Percentiles rank a stretch among this genome's conserved stretches.
Evolutionary conservation across 352 stramenopile species (phyloP).

Genomic region (Achlya hypogyna): DNA sequence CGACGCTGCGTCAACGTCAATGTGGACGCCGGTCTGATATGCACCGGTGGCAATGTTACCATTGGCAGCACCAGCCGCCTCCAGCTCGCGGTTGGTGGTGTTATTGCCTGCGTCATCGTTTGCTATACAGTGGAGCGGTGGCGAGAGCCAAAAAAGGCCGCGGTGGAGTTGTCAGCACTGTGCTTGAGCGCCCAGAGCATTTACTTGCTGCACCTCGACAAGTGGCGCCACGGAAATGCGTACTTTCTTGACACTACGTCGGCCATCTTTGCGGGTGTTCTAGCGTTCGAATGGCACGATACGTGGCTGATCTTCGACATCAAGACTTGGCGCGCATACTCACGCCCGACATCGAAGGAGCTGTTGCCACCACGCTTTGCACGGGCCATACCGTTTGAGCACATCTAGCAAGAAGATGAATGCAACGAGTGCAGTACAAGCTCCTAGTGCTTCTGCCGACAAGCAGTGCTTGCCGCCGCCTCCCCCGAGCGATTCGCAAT

Average conservation of each 20-base stretch:
- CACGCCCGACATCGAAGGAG: neutral
- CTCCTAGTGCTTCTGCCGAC: too few species aligned
- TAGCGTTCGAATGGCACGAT: neutral
- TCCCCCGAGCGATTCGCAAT: too few species aligned
- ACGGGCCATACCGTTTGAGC: neutral
- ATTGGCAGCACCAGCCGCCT: neutral
- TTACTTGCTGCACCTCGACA: neutral
- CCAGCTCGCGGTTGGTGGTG: neutral
- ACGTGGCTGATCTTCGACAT: constrained; percentile 13
- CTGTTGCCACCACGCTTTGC: neutral
- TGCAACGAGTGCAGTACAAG: too few species aligned
- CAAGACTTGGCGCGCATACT: constrained; percentile 9
- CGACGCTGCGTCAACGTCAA: neutral
- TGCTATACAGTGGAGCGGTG: neutral
- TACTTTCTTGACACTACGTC: constrained; percentile 16
- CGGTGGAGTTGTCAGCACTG: neutral
- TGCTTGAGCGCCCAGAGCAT: neutral
- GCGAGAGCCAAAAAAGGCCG: neutral
- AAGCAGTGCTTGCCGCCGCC: too few species aligned
- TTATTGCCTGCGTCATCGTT: neutral
- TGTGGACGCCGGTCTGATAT: constrained; percentile 1
- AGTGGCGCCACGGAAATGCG: neutral
- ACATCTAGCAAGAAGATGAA: neutral
- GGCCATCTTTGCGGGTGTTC: constrained; percentile 3
- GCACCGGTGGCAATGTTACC: neutral